Conservation (phyloP, 139 green algal genomes). For the Nannochloris sp. region DNA sequence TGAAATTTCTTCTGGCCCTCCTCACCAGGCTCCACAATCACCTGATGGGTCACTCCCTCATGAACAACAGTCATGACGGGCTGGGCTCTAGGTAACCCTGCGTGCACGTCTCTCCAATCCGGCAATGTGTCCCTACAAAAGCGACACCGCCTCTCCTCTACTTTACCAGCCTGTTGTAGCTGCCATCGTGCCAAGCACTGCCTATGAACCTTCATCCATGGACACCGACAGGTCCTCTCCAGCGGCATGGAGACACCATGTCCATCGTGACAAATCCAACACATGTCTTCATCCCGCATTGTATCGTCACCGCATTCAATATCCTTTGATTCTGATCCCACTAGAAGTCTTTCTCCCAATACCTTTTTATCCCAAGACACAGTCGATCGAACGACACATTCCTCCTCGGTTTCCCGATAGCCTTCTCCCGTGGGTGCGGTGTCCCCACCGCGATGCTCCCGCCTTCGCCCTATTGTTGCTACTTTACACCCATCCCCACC, state of each 20-base stretch:
- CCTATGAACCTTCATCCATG: slow-evolving; percentile 17
- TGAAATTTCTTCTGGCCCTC: slow-evolving; percentile 16
- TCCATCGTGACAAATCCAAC: slow-evolving; percentile 27
- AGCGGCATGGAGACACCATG: background rate
- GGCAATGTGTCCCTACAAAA: slow-evolving; percentile 22
- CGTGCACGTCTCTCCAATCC: slow-evolving; percentile 19
- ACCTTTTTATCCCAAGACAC: no score
- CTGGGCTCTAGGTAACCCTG: slow-evolving; percentile 9
- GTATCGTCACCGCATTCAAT: no score
- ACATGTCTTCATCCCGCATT: slow-evolving; percentile 7
- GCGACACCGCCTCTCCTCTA: slow-evolving; percentile 17
- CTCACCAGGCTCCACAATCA: slow-evolving; percentile 20
- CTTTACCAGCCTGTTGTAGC: slow-evolving; percentile 24
- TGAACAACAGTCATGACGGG: slow-evolving; percentile 31
- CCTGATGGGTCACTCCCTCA: slow-evolving; percentile 12
- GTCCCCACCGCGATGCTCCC: no score
- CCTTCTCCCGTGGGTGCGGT: no score
- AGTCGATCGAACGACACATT: no score
- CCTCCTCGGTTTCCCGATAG: no score
- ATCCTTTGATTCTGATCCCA: no score
- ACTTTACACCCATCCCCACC: no score
- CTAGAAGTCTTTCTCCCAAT: no score
- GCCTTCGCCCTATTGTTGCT: no score
- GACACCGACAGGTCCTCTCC: slow-evolving; percentile 13
- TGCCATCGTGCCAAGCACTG: slow-evolving; percentile 26